Conservation (phyloP, 257 asterid species). For the Capsicum baccatum region DNA sequence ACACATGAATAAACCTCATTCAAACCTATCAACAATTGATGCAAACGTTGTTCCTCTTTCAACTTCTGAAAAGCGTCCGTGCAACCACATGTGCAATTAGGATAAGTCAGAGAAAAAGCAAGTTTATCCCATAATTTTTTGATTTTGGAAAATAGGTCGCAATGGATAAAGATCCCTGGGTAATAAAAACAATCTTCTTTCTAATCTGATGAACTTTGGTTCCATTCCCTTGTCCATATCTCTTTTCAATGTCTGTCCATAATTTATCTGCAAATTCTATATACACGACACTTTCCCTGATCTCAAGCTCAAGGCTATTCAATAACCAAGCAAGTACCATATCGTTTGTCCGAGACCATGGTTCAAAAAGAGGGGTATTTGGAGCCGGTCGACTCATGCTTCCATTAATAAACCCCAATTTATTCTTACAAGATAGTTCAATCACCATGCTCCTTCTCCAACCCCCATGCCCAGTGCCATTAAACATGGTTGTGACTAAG, state of each 20-base stretch:
- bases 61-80: too few species aligned
- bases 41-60: background rate
- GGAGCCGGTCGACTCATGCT: background rate
- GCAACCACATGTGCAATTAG: background rate
- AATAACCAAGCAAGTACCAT: background rate
- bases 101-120: background rate
- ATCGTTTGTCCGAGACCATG: background rate
- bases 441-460: background rate
- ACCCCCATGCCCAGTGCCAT: background rate
- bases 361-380: background rate
- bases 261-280: background rate
- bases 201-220: too few species aligned
- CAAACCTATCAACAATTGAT: background rate
- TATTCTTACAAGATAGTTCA: background rate
- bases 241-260: background rate
- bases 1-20: background rate
- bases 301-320: background rate
- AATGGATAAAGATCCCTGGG: too few species aligned
- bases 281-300: background rate
- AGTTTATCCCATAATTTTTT: constrained; percentile 12
- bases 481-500: background rate
- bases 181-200: too few species aligned
- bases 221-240: background rate
- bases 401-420: background rate
- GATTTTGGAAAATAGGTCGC: background rate